These are phyloP conservation scores for Porodaedalea pini DNA, from an alignment of 1,284 basidiomycete genomes.

Conservation along the genomic window DNA sequence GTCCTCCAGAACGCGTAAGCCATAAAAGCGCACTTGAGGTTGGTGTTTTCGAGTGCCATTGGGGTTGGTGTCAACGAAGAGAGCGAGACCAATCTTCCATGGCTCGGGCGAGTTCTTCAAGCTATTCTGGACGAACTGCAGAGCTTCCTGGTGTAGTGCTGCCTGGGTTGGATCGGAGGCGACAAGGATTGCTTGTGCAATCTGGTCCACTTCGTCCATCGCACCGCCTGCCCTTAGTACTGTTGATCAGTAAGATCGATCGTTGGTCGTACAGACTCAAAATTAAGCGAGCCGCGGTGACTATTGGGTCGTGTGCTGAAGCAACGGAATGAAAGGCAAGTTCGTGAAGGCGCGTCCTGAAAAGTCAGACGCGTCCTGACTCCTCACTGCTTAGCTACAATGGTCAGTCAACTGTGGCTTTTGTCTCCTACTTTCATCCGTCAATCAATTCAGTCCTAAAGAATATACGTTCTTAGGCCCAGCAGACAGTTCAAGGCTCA, in stretches of 20 bases:
- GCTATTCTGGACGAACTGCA: conserved; percentile 67
- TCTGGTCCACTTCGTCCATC: conserved; percentile 61
- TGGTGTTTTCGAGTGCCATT: conserved; percentile 65
- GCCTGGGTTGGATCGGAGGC: conserved; percentile 75
- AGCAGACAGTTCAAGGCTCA: background rate
- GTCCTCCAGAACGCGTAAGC: conserved; percentile 80
- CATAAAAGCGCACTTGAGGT: conserved; percentile 79
- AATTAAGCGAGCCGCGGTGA: background rate
- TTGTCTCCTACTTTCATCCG: background rate
- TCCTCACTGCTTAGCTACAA: background rate
- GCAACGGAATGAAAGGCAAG: conserved; percentile 1
- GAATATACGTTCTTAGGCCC: background rate
- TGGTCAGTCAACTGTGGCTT: background rate
- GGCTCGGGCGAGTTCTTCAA: conserved; percentile 63
- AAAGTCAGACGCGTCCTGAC: conserved; percentile 7
- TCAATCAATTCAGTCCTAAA: background rate
- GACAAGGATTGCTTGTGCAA: conserved; percentile 80
- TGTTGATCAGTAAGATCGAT: background rate
- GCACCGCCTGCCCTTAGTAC: background rate
- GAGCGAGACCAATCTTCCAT: conserved; percentile 73
- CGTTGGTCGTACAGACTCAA: background rate
- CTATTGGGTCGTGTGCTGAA: conserved; percentile 7
- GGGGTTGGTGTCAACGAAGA: conserved; percentile 63
- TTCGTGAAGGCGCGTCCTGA: conserved; percentile 1
- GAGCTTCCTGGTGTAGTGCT: conserved; percentile 71